Base-by-base conservation (phyloP, 805 yeast species). In the Yarrowia sp. region DNA sequence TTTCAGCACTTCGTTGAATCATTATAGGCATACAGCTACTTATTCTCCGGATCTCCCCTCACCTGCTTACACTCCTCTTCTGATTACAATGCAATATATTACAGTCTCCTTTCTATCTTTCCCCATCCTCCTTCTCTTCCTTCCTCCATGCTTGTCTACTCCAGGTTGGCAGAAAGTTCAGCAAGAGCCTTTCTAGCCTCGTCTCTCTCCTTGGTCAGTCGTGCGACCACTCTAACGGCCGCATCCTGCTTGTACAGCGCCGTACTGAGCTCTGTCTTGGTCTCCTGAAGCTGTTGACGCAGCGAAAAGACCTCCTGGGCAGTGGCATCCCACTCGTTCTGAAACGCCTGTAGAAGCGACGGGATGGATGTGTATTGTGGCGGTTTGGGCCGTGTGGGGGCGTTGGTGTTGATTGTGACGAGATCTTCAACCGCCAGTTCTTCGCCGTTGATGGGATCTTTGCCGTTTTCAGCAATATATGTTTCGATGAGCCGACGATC, bases 241-340 rank as follows among this genome's bases (percentile, higher is more conserved):
- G 98, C 97, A 75, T 93, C 98, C 70, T 90, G 90, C 73, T 88
- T 89, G 73, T 92, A 93, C 47, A 92, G 78, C 0, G 97, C 88
- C 1, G 89, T 79, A 38, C 95, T 87, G 60, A 93, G 79, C 73
- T 92, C 94, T 71, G 89, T 86, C 69, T 89, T 84, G 0, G 92
- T 82, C 30, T 81, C 80, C 64, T 82, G 84, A 44, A 92, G 80
- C 72, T 89, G 92, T 74, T 90, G 89, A 69, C 95, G 82, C 70
- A 93, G 79, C 46, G 87, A 84, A 73, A 91, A 92, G 20, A 89
- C 82, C 74, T 94, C 98, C 64, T 93, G 79, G 36, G 94, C 90
- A 52, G 91, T 75, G 0, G 97, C 85, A 74, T 93, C 98, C 92
- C 96, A 93, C 76, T 92, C 97, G 69, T 88, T 86, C 75, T 93